These are phyloP conservation scores for Ambrosia hybrid DNA, from an alignment of 140 eudicot species.

Conservation along the genomic window DNA sequence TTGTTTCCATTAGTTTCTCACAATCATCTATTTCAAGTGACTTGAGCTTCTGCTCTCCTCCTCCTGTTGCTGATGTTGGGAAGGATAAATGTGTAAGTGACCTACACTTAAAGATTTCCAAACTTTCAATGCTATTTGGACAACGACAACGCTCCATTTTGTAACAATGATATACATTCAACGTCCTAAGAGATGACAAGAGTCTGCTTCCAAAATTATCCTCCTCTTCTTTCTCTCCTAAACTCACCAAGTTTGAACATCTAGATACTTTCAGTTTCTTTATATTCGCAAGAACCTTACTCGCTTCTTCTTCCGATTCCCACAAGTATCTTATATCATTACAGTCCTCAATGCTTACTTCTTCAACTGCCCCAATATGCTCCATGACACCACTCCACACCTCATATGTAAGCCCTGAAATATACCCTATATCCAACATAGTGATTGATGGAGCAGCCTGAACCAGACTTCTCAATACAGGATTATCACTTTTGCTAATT, in stretches of 20 bases:
- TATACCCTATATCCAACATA: neutral
- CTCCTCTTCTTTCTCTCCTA: too few relatives aligned
- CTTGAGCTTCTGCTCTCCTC: constrained; percentile 6
- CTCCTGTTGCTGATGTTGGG: neutral
- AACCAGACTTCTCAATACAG: neutral
- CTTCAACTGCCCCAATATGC: neutral
- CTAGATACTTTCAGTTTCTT: neutral
- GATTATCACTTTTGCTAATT: too few relatives aligned
- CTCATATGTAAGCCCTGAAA: neutral
- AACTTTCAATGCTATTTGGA: neutral
- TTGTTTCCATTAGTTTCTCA: too few relatives aligned
- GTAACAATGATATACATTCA: neutral
- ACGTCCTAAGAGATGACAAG: neutral
- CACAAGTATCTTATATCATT: neutral
- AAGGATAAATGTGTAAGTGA: neutral
- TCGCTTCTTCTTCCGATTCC: neutral
- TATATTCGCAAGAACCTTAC: neutral
- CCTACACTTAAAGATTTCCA: neutral
- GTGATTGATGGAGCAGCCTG: neutral
- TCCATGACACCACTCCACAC: neutral
- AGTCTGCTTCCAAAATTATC: too few relatives aligned
- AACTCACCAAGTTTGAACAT: neutral
- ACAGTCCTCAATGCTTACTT: neutral
- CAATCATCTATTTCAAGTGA: neutral
- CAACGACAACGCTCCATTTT: neutral